Base-by-base conservation (phyloP, 1,139 yeast genomes). In the Blastobotrys capitulatus region DNA sequence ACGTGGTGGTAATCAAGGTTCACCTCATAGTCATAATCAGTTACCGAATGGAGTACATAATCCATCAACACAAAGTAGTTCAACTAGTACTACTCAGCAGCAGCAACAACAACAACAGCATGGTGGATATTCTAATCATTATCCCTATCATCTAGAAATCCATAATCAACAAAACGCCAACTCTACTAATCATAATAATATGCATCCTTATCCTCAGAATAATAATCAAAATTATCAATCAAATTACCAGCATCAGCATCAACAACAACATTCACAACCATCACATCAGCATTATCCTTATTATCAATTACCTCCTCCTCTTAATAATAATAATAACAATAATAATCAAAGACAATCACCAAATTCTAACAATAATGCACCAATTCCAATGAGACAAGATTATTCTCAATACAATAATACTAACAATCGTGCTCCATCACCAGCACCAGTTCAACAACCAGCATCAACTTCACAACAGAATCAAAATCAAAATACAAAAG, bases 51-150 rank as follows among this genome's bases (percentile, higher is more conserved):
- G 32, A 22, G 6, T 32, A 38, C 5, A 18, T 10, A 31, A 22
- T 9, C 40, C 16, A 26, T 8, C 19, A 18, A 22, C 19, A 22
- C 40, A 37, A 7, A 13, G 22, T 15, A 7, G 25, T 37, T n/a
- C n/a, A n/a, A 18, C 7, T n/a, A 18, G n/a, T 16, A 35, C 26
- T 15, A 25, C 16, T 6, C 43, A 15, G 12, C 43, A 40, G 12
- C 43, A 40, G 43, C 35, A 39, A 8, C 42, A 20, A 13, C 41
- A 38, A 8, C 41, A 38, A 6, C 42, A 38, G 15, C 19, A 26
- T 26, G 29, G 29, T 26, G 29, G 29, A 10, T 26, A 26, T 26
- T 10, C 29, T 7, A 10, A 7, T 7, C 9, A 10, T 10, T 34
- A 34, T 34, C 37, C 37, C 16, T 34, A 34, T 34, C 37, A 34